Base-by-base conservation (phyloP, 768 basidiomycete species). In the Tephrocybe sp. region DNA sequence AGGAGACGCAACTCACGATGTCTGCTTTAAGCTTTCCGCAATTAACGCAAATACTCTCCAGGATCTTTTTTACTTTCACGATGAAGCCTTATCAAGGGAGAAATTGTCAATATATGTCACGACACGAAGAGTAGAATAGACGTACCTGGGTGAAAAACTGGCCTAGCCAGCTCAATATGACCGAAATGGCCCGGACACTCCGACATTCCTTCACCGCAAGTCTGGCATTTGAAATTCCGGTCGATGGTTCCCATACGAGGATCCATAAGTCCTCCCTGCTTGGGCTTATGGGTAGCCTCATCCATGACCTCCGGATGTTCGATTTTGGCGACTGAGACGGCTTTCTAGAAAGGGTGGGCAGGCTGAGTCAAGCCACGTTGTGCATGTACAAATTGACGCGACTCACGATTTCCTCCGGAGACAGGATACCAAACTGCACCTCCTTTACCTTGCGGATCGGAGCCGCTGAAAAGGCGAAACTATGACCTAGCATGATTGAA, bases 161-260 rank as follows among this genome's bases (percentile, higher is more conserved):
- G 94, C 61, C 93, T 79, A 38, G 93, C 93, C 64, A 99, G 75
- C 73, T 99, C 97, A 64, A 99, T 93, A 68, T 98, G 95, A 49
- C 97, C 97, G 75, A 99, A 99, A 70, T 98, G 97, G 45, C 97
- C 97, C 23, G 97, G 95, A 74, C 97, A 99, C 68, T 98, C 97
- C 15, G 93, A 88, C 95, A 98, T 98, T n/a, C 95, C 96, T 79
- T 99, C 97, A 59, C 94, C 95, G 69, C 97, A 98, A 24, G 97
- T 98, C 76, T 98, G 94, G 68, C 97, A 99, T 76, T 98, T 98
- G 75, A 96, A 95, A 68, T 95, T 94, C 59, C 93, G 80, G 76
- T 95, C 93, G 62, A 95, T 96, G 24, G 93, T 99, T 33, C 97
- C 97, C 89, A 98, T 93, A 53, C 93, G 85, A 45, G 95, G 93